Evolutionary conservation across 768 basidiomycete genomes (phyloP), one percentile per base, ranked within the genome.

Genomic region (Leccinum truebloodii): DNA sequence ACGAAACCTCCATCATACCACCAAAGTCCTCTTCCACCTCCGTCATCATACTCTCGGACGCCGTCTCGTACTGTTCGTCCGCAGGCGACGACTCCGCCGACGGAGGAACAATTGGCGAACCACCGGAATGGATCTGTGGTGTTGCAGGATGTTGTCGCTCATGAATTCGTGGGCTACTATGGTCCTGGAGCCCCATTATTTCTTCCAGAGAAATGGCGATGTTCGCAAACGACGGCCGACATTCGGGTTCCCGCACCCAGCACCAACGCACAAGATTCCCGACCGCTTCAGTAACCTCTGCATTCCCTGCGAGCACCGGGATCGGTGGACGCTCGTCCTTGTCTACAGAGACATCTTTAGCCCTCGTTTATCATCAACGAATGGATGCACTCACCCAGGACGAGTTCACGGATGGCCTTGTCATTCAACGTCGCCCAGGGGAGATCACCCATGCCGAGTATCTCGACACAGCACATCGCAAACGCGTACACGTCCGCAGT

Each of bases 401-500:
- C 84, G 28, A 83, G 77, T 57, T 77, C 75, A 30, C 77, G 76
- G 28, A 89, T 82, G 1, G 77, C 73, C 6, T 78, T 77, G 56
- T 88, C 85, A 53, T 83, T 80, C 60, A 78, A 70, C 13, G 75
- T 67, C 4, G 76, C 72, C 85, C 86, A 88, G 1, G 88, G 86
- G 54, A 87, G 71, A 57, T 81, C 79, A 5, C 87, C 88, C 75
- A 85, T 83, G 0, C 81, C 79, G 28, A 88, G 72, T 55, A 89
- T 82, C 69, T 89, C 88, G 7, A 85, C 73, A 58, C 86, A 89
- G 48, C 79, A 78, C 57, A 91, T 85, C 0, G 85, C 84, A 67
- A 83, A 92, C 2, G 88, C 82, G 56, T 89, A 92, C 5, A 90
- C 82, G 67, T 91, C 89, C 53, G 80, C 81, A 35, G 83, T 79